Base-by-base conservation (phyloP, 352 stramenopile genomes). In the Phytophthora crassamura region DNA sequence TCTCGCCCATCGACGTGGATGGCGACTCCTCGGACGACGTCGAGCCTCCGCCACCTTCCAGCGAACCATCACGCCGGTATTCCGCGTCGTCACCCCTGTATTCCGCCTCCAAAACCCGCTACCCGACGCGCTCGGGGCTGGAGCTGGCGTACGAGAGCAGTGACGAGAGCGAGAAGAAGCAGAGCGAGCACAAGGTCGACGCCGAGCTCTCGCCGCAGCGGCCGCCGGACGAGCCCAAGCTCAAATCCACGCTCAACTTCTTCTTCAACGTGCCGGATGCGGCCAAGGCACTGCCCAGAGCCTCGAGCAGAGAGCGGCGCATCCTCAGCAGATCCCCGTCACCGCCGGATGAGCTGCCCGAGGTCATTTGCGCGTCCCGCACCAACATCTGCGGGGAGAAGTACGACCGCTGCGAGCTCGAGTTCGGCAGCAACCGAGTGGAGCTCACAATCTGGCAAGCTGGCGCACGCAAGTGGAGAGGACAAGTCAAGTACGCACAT, bases 381-480 rank as follows among this genome's bases (percentile, higher is more conserved):
- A 64, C 78, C 15, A 74, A 48, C 53, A 72, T 87, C 20, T 82
- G 78, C 34, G 66, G 74, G 12, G 57, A 80, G 38, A 67, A 59
- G 25, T 87, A 69, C 51, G 74, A 77, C 11, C 59, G 71, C 22
- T 82, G 78, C 53, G 70, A 83, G 36, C 47, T 87, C 2, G 32
- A 61, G 1, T 84, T 87, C 36, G 25, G 32, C 7, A 38, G 42
- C 7, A 49, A 72, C 25, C 58, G 52, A 18, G 60, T 87, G 14
- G 28, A 76, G 16, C 22, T 87, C 7, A 70, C 64, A 20, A 57
- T 87, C 8, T 87, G 70, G 73, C 65, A 70, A 2, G 32, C 45
- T 0, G 42, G 59, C 18, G 71, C 54, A 20, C 39, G 45, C 4
- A 39, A 16, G 10, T 87, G 78, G 78, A 40, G 65, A 10, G 78